Evolutionary conservation across 1,284 basidiomycete genomes (phyloP), one percentile per base, ranked within the genome.

Genomic region (Fomitiporia mediterranea): DNA sequence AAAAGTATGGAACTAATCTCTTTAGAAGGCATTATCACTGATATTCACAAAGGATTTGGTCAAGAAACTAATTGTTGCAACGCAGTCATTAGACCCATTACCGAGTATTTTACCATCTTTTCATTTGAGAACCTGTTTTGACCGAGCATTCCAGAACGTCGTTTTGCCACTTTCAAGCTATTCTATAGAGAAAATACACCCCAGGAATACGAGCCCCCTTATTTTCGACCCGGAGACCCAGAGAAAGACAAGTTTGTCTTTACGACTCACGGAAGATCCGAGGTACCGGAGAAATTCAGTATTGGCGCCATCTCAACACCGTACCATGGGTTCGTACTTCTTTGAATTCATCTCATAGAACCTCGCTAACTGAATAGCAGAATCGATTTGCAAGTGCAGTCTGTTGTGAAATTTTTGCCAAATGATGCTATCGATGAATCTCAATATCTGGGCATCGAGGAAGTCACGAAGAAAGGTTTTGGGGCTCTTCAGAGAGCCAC

Each of bases 151-250:
- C 32, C 60, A 91, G 89, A 81, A 65, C 84, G 82, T 47, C 83
- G 89, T 32, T 93, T 78, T 65, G 87, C 88, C 21, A 88, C 84
- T n/a, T 87, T 92, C 72, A 92, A 92, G 65, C 70, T 89, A 13
- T 88, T 86, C 64, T 93, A 91, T 66, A 84, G 82, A 19, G 82
- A 88, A 39, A 74, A 82, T 19, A 84, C 89, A 4, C 91, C 90
- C 0, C 71, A 76, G 4, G 82, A 88, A 51, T 91, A 91, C 61
- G 87, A 91, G 66, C 89, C 89, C 3, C 84, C 84, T 0, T 74
- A 85, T 67, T 91, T 91, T 64, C 77, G 78, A 53, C 69, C 84
- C 5, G 87, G 83, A 0, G 85, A 91, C 64, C 69, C 70, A 8
- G 74, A 83, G 13, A 81, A 78, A 59, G 84, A 90, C 64, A 84